phyloP scores from a whole-genome alignment of 495 filamentous ascomycete species.

The Hyaloscypha variabilis region DNA sequence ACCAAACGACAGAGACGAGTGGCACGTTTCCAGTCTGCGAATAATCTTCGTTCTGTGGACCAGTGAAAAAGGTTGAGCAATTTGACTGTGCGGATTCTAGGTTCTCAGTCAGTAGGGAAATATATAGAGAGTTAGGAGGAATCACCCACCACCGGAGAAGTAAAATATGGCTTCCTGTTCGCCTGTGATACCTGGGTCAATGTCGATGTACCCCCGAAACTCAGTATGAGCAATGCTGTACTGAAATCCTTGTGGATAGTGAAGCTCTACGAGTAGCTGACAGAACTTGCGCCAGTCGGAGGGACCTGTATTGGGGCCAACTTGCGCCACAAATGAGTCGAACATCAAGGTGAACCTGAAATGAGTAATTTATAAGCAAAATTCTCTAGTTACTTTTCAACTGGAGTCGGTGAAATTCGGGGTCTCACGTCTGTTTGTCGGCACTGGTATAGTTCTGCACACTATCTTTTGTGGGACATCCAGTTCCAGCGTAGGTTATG shows the following conservation, averaged over 20 bases:
- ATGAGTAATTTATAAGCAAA: background rate
- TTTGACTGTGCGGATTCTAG: conserved; percentile 35
- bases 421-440: conserved; percentile 24
- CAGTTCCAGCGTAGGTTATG: conserved; percentile 29
- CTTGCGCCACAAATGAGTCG: conserved; percentile 47
- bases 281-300: conserved; percentile 49
- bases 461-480: conserved; percentile 27
- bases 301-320: conserved; percentile 40
- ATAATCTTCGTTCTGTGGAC: conserved; percentile 36
- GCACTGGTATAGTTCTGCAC: conserved; percentile 12
- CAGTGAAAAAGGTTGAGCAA: conserved; percentile 32
- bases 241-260: conserved; percentile 47
- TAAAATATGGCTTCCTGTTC: conserved; percentile 40
- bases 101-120: conserved; percentile 31
- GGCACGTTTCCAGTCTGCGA: conserved; percentile 38
- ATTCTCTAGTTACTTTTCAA: background rate
- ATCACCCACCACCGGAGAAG: conserved; percentile 38
- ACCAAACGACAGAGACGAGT: conserved; percentile 37
- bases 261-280: conserved; percentile 46
- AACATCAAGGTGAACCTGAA: conserved; percentile 47
- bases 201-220: conserved; percentile 10
- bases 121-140: conserved; percentile 29
- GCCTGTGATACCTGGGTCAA: conserved; percentile 6
- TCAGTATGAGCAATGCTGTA: conserved; percentile 29
- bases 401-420: background rate